Evolutionary conservation across 139 green algal species (phyloP), one percentile per base, ranked within the genome.

Genomic region (Ostreobium quekettii): DNA sequence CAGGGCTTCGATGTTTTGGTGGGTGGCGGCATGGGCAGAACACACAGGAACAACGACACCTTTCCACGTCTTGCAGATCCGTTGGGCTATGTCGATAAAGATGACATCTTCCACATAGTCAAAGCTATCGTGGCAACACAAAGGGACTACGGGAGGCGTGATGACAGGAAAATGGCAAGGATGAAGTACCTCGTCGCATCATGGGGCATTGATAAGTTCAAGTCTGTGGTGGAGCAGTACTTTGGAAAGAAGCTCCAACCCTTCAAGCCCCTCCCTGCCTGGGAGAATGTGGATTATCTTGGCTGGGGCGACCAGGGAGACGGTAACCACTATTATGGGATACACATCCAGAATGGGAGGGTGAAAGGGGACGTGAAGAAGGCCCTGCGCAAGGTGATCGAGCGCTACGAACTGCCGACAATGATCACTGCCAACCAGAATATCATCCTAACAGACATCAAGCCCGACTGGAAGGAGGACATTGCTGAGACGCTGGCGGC

Each of bases 161-260:
- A 99, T 74, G 95, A 98, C 81, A 82, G 95, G 72, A 92, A 91
- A 76, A 86, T 96, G 79, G 79, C 92, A 19, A 86, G 95, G 47
- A 81, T 99, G 35, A 99, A 99, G 90, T 99, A 99, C 82, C 85
- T 99, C 58, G 81, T 99, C 22, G 35, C 88, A 35, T 83, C 93
- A 71, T 99, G 95, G 95, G 95, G 83, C 60, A 80, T 99, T 31
- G 89, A 97, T 63, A 89, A 86, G 71, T 99, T 99, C 88, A 74
- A 84, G 64, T 74, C 48, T 2, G 94, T 97, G 22, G 81, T 84
- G 4, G 95, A 99, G 86, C 87, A 97, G 81, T 99, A 99, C 90
- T 80, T 92, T 8, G 95, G 95, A 46, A 97, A 98, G 83, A 90
- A 90, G 84, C 80, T 99, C n/a, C 48, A 94, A 77, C 56, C 80